Evolutionary conservation across 257 asterid species (phyloP).

Genomic region (Fraxinus excelsior): DNA sequence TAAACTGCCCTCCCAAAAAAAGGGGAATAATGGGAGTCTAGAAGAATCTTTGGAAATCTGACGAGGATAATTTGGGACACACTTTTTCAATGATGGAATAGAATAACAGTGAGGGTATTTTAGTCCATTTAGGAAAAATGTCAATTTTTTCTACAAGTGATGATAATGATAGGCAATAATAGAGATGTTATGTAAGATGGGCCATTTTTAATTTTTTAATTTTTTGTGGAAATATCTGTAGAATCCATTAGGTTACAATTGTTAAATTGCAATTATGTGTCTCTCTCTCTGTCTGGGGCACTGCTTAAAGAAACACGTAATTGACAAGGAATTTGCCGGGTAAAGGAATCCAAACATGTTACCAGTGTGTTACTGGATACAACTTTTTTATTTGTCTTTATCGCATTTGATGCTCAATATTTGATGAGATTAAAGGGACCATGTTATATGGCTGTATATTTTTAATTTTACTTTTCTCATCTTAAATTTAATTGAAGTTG

Average conservation of each 20-base stretch:
- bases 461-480: too few species aligned
- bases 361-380: too few species aligned
- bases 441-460: too few species aligned
- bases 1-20: conserved; percentile 18
- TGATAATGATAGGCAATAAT: conserved; percentile 25
- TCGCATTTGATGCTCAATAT: too few species aligned
- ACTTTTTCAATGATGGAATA: neutral
- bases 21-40: neutral
- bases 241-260: neutral
- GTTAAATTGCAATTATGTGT: neutral
- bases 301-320: neutral
- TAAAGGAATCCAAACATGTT: too few species aligned
- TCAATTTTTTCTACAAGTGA: too few species aligned
- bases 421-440: too few species aligned
- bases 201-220: neutral
- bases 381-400: too few species aligned
- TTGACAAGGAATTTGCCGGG: neutral
- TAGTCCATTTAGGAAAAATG: neutral
- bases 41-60: conserved; percentile 25
- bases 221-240: conserved; percentile 20
- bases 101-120: conserved; percentile 22
- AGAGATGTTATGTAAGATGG: conserved; percentile 17
- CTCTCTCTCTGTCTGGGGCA: neutral
- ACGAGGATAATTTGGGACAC: conserved; percentile 25
- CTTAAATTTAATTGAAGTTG: too few species aligned